phyloP scores from a whole-genome alignment of 768 basidiomycete genomes.

The Lentinula boryana region DNA sequence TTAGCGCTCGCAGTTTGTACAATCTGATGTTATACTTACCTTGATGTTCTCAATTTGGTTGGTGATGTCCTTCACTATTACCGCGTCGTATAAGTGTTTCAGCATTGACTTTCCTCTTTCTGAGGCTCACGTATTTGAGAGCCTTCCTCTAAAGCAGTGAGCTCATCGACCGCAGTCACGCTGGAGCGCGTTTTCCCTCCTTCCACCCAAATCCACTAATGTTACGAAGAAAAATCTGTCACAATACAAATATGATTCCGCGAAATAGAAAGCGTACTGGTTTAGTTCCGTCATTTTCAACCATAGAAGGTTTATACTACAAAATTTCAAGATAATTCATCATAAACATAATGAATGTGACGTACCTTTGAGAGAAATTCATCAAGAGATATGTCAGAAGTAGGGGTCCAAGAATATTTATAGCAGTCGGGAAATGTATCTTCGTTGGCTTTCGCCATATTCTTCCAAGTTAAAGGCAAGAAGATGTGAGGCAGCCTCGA shows the following conservation, averaged over 20 bases:
- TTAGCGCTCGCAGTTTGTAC: neutral
- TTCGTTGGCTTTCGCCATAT: neutral
- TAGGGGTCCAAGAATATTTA: conserved; percentile 45
- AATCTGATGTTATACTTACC: conserved; percentile 23
- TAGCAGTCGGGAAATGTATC: conserved; percentile 19
- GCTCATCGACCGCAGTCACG: conserved; percentile 18
- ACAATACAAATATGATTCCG: too few relatives aligned
- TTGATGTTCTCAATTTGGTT: conserved; percentile 56
- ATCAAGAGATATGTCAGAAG: conserved; percentile 34
- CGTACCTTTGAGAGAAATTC: conserved; percentile 53
- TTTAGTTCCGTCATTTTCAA: conserved; percentile 70
- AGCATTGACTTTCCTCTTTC: neutral
- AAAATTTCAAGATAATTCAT: neutral
- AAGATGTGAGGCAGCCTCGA: too few relatives aligned
- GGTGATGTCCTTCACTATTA: conserved; percentile 51
- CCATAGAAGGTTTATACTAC: conserved; percentile 73
- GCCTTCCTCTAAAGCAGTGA: conserved; percentile 32
- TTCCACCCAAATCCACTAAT: conserved; percentile 65
- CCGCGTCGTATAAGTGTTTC: neutral
- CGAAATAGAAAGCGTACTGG: conserved; percentile 40
- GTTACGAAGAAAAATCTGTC: neutral
- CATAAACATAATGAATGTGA: neutral
- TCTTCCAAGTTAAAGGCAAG: neutral
- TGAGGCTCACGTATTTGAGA: conserved; percentile 2
- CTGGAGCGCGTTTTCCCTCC: conserved; percentile 9